Base-by-base conservation (phyloP, 2,329 filamentous ascomycete species). In the Penicillium sp. region DNA sequence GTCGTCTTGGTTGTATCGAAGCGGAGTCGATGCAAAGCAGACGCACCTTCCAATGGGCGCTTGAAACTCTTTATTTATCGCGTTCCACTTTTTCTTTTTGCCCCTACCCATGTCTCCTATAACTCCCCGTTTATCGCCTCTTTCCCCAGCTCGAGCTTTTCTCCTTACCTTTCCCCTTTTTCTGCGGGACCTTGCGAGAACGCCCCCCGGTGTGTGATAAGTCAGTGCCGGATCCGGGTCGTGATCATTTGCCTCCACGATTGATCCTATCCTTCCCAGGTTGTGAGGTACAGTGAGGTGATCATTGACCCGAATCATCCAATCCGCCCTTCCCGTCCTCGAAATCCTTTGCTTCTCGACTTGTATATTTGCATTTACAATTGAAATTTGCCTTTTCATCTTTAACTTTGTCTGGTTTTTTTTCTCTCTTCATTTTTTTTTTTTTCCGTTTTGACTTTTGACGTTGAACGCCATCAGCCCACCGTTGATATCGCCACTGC, bases 41-140 rank as follows among this genome's bases (percentile, higher is more conserved):
- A 48, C 43, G 46, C 48, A 51, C 46, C 31, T 28, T 13, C 37
- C 36, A 35, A 36, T 41, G 32, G 36, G 45, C 45, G 41, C 45
- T 50, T 48, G 44, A 27, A 21, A 41, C 32, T 43, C 46, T 45
- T 51, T 47, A 47, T 49, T 51, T 51, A 49, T 49, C 42, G 32
- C 37, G 48, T 35, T 40, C 48, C 45, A 46, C 43, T 51, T 47
- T 48, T 48, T 41, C 46, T 48, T 41, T 47, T 46, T 46, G 37
- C 25, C 32, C 30, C 36, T 43, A 32, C 35, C 11, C 36, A 31
- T 30, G 38, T 21, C 15, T 14, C 15, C 30, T 40, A 40, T 40
- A 42, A 37, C 37, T 36, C 34, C 31, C 7, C 7, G 19, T 36
- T 29, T 36, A 26, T 36, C 31, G 19, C 29, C 27, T n/a, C n/a